Conservation (phyloP, 306 rosid genomes). For the Leucaena leucocephala region DNA sequence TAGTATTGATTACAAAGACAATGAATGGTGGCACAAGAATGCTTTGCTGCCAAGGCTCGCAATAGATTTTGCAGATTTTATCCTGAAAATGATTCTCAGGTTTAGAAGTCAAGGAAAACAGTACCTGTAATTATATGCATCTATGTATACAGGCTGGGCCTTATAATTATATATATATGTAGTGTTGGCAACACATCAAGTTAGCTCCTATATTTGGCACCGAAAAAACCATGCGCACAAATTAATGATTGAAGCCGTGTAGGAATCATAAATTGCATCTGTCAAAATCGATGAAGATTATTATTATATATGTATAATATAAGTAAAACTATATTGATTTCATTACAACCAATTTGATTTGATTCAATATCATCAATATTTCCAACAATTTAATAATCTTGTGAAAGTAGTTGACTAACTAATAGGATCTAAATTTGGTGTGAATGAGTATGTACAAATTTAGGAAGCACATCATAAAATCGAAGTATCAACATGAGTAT, state of each 20-base stretch:
- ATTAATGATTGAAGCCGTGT: slow-evolving; percentile 29
- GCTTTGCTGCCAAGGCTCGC: slow-evolving; percentile 69
- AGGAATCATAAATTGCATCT: slow-evolving; percentile 14
- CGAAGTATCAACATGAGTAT: not conserved
- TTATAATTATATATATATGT: not conserved
- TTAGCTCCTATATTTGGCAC: slow-evolving; percentile 23
- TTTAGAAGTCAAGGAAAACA: slow-evolving; percentile 67
- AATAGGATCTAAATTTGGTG: not conserved
- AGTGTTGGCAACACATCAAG: slow-evolving; percentile 33
- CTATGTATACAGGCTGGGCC: not conserved
- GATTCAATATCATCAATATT: not conserved
- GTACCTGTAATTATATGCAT: slow-evolving; percentile 3
- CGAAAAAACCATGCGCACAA: slow-evolving; percentile 27
- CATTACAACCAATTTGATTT: not conserved
- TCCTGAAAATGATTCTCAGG: slow-evolving; percentile 21
- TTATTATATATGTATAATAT: too few relatives aligned
- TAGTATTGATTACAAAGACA: not conserved
- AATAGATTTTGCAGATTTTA: slow-evolving; percentile 31
- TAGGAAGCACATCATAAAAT: not conserved
- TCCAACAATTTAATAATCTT: not conserved
- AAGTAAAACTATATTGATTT: too few relatives aligned
- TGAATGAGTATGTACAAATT: not conserved
- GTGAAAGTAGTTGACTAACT: not conserved
- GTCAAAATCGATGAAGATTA: not conserved
- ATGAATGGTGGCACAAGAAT: slow-evolving; percentile 33